Conservation (phyloP, 495 filamentous ascomycete genomes). For the Trypethelium eluteriae region DNA sequence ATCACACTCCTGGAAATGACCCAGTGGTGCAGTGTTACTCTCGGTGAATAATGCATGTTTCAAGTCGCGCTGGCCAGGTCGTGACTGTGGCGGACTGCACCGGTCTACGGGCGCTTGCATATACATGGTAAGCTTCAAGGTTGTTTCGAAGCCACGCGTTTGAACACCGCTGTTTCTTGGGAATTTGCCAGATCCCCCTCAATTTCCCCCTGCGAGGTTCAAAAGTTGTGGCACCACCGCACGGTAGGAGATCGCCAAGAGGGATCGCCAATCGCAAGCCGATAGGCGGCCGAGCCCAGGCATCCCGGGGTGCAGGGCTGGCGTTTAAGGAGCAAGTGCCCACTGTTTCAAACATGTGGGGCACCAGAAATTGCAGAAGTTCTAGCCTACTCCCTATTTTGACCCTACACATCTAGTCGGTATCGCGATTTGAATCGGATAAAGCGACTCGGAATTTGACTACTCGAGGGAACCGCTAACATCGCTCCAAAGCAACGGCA, state of each 20-base stretch:
- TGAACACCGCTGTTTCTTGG: neutral
- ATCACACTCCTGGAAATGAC: neutral
- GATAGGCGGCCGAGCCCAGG: neutral
- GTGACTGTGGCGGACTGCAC: neutral
- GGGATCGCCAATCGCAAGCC: neutral
- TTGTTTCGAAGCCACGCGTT: neutral
- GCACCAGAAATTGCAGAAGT: neutral
- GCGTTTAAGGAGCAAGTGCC: neutral
- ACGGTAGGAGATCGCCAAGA: too few species aligned
- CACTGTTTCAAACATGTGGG: neutral
- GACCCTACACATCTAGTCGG: too few species aligned
- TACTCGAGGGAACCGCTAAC: too few species aligned
- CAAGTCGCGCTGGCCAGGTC: neutral
- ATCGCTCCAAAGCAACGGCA: too few species aligned
- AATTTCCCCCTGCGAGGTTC: neutral
- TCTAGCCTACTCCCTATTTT: neutral
- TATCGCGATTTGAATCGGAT: too few species aligned
- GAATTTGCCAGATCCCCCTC: neutral
- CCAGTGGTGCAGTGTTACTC: neutral
- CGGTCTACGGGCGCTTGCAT: neutral
- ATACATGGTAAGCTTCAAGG: neutral
- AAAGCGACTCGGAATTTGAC: too few species aligned
- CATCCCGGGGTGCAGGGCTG: neutral
- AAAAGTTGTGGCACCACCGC: neutral
- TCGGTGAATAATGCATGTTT: neutral